These are phyloP conservation scores for Fusarium nodosum DNA, from an alignment of 2,329 filamentous ascomycete genomes.

Conservation along the genomic window DNA sequence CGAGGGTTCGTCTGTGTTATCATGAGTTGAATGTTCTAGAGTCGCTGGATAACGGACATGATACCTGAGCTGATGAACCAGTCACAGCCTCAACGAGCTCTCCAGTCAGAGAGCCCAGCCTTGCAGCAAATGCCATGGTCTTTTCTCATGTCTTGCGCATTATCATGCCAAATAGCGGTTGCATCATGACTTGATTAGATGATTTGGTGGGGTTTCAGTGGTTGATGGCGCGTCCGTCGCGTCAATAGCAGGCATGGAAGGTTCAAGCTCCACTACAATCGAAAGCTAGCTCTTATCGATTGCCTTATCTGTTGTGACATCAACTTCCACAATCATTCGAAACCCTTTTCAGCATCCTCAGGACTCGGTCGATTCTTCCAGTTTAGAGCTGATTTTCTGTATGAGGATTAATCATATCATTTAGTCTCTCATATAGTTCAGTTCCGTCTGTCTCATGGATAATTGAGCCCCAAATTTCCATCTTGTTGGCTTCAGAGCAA, in stretches of 20 bases:
- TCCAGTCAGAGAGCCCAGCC: constrained; percentile 74
- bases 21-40: constrained; percentile 22
- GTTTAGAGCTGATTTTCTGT: constrained; percentile 7
- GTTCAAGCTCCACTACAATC: constrained; percentile 29
- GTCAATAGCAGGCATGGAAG: constrained; percentile 26
- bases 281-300: constrained; percentile 27
- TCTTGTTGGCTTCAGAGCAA: constrained; percentile 31
- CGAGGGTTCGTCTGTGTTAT: constrained; percentile 49
- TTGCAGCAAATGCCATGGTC: constrained; percentile 78
- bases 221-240: constrained; percentile 46
- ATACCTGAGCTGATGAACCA: constrained; percentile 66
- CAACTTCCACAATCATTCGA: constrained; percentile 42
- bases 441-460: constrained; percentile 34
- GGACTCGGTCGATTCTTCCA: constrained; percentile 7
- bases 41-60: constrained; percentile 5
- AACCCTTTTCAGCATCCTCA: constrained; percentile 42
- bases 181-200: constrained; percentile 36
- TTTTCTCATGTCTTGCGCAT: constrained; percentile 34
- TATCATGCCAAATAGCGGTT: constrained; percentile 25
- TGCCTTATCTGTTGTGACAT: constrained; percentile 41
- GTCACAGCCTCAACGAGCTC: constrained; percentile 77
- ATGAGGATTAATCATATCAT: not conserved
- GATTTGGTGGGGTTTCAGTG: constrained; percentile 37
- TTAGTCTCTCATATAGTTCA: not conserved
- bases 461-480: constrained; percentile 20